A percentile compares a stretch with the other conserved stretches of the same genome.
Conservation (phyloP, 306 rosid genomes). For the Mimosa pudica region DNA sequence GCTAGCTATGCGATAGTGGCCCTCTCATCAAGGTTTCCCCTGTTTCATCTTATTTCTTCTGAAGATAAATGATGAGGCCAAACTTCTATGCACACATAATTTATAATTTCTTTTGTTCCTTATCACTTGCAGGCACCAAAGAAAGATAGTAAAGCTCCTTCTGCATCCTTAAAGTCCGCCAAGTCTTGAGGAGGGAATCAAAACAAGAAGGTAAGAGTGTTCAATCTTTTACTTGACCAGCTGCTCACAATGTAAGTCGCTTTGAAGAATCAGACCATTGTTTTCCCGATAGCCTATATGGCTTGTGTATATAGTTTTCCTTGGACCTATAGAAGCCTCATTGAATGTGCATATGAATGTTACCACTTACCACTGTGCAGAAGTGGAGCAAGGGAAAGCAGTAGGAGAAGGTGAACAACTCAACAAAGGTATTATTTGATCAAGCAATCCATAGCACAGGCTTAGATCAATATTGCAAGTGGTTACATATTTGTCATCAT, state of each 20-base stretch:
- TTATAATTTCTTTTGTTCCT: background rate
- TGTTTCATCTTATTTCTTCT: no score
- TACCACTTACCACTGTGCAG: background rate
- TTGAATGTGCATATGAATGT: background rate
- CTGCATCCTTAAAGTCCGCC: constrained; percentile 51
- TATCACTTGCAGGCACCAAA: constrained; percentile 45
- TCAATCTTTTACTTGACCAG: background rate
- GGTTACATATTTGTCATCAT: background rate
- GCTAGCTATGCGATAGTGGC: background rate
- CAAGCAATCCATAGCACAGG: constrained; percentile 42
- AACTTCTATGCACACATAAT: background rate
- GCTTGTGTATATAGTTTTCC: background rate
- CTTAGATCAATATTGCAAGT: background rate
- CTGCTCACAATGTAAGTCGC: background rate
- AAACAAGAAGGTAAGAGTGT: constrained; percentile 46
- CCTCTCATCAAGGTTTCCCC: no score
- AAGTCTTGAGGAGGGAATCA: constrained; percentile 55
- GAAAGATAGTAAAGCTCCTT: constrained; percentile 51
- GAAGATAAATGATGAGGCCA: background rate
- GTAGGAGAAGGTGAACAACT: constrained; percentile 56
- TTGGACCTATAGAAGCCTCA: background rate
- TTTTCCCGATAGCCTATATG: background rate
- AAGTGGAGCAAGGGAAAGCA: constrained; percentile 66
- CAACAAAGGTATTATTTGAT: constrained; percentile 35
- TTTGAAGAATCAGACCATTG: background rate